phyloP scores from a whole-genome alignment of 2,329 filamentous ascomycete species.

The Pseudogymnoascus sp. region DNA sequence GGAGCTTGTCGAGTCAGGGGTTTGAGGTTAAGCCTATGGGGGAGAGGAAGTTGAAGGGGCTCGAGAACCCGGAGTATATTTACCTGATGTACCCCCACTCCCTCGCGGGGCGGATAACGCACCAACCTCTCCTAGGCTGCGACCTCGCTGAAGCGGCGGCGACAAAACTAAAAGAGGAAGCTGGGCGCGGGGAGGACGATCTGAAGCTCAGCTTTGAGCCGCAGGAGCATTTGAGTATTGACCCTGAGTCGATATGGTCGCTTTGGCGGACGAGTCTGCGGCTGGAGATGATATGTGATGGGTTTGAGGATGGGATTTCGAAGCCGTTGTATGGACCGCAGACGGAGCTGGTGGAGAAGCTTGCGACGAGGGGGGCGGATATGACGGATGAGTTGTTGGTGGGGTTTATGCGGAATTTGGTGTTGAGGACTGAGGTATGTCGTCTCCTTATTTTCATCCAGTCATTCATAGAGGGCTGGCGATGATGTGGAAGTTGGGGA shows the following conservation, averaged over 20 bases:
- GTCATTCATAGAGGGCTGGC: background rate
- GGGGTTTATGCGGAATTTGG: constrained; percentile 88
- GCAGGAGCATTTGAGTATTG: constrained; percentile 55
- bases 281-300: constrained; percentile 87
- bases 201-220: background rate
- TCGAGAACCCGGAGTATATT: constrained; percentile 93
- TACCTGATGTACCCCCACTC: constrained; percentile 93
- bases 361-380: constrained; percentile 68
- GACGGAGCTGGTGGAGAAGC: constrained; percentile 69
- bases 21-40: constrained; percentile 97
- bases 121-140: constrained; percentile 39
- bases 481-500: no score
- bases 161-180: constrained; percentile 25
- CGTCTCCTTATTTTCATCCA: background rate
- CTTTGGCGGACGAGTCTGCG: constrained; percentile 84
- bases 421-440: constrained; percentile 84
- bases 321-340: constrained; percentile 63
- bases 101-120: constrained; percentile 69
- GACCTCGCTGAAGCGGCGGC: constrained; percentile 22
- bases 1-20: constrained; percentile 79
- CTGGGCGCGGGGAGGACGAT: constrained; percentile 35
- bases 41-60: constrained; percentile 88
- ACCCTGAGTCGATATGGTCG: constrained; percentile 71
- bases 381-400: constrained; percentile 82
- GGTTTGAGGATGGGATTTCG: constrained; percentile 61